Evolutionary conservation across 2,329 filamentous ascomycete species (phyloP), one percentile per base, ranked within the genome.

Genomic region (Colletotrichum spinosum): DNA sequence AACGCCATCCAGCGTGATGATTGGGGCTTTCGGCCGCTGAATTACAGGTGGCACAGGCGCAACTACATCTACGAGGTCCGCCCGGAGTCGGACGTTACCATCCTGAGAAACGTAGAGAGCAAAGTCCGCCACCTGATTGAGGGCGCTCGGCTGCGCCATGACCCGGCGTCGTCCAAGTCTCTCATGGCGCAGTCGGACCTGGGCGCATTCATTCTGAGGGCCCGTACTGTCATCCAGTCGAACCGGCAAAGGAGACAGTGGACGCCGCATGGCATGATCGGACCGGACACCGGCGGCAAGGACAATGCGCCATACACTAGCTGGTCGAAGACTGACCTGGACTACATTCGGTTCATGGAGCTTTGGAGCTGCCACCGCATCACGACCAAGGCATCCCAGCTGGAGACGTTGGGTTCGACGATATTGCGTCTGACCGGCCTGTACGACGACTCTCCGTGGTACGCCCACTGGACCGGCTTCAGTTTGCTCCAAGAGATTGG

Each of bases 401-500:
- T 69, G 15, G 67, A 69, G 38, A 69, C 60, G 2, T 37, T 69
- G 5, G 67, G 90, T 1, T 85, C 91, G 5, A 76, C 86, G 11
- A 82, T 96, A 41, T 74, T 96, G 42, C 86, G 88, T 17, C 83
- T 86, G 8, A 78, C 88, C 1, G 83, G 82, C 1, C 80, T 89
- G 58, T 95, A 95, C 71, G 70, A 76, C 6, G 79, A 85, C 7
- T 78, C 76, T 6, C 76, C 83, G 52, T 75, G 76, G 54, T 78
- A 88, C 42, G 80, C 82, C 33, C 74, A 78, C 12, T 73, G 75
- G 45, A 80, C 82, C 5, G 85, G 84, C 41, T 89, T 87, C 83
- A 83, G 87, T 1, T 93, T 94, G 68, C 77, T 96, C 37, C 91
- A 94, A 71, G 92, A 96, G 74, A 82, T 94, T 45, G 91, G 91